A percentile compares a stretch with the other conserved stretches of the same genome.
Evolutionary conservation across 202 grass and related monocot species (phyloP).

Genomic region (Eragrostis tef): DNA sequence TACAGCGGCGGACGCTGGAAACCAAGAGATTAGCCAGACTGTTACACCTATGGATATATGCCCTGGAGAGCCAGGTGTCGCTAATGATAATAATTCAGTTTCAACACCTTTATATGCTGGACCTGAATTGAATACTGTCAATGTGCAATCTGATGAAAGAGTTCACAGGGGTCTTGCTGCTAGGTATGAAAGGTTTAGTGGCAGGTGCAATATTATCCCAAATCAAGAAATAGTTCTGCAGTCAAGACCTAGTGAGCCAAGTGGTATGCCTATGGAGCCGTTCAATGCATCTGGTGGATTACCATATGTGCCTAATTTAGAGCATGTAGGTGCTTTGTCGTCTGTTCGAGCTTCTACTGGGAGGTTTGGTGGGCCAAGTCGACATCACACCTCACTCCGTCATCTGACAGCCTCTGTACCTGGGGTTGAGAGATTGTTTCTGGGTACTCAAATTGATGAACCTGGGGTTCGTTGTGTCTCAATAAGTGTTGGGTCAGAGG

Average conservation of each 20-base stretch:
- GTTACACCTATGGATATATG: constrained; percentile 55
- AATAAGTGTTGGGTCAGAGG: constrained; percentile 3
- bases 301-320: constrained; percentile 27
- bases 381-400: constrained; percentile 31
- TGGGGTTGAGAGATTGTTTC: constrained; percentile 47
- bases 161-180: background rate
- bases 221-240: constrained; percentile 38
- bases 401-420: constrained; percentile 19
- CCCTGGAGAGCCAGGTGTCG: constrained; percentile 45
- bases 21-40: constrained; percentile 19
- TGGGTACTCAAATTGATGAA: constrained; percentile 61
- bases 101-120: background rate
- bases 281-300: constrained; percentile 40
- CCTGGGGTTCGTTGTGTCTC: constrained; percentile 31
- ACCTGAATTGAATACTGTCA: constrained; percentile 5
- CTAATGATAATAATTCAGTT: constrained; percentile 32
- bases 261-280: constrained; percentile 28
- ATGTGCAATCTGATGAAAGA: background rate
- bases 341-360: constrained; percentile 35
- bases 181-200: constrained; percentile 22
- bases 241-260: constrained; percentile 36
- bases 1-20: constrained; percentile 31
- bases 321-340: constrained; percentile 39
- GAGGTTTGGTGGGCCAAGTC: constrained; percentile 45
- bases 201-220: constrained; percentile 28